Evolutionary conservation across 2,329 filamentous ascomycete species (phyloP).

Genomic region (Neopestalotiopsis rosae): DNA sequence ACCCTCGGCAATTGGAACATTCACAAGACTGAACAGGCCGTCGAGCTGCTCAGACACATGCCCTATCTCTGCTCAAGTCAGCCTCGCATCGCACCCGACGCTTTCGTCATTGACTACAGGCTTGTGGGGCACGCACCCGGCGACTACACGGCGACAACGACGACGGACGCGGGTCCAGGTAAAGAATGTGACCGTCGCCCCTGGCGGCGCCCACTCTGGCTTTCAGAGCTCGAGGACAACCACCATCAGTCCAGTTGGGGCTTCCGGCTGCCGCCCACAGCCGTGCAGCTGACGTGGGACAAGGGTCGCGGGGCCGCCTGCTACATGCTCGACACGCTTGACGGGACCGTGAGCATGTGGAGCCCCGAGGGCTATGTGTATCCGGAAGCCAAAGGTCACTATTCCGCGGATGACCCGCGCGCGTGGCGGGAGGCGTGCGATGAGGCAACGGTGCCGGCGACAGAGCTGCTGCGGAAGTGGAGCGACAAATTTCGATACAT

Average conservation of each 20-base stretch:
- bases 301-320: neutral
- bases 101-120: neutral
- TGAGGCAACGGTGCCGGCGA: neutral
- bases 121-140: neutral
- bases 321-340: neutral
- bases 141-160: neutral
- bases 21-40: neutral
- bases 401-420: neutral
- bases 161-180: neutral
- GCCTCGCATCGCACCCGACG: neutral
- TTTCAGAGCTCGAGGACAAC: no score
- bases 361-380: neutral
- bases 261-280: neutral
- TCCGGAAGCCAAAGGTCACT: neutral
- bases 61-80: neutral
- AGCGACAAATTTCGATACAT: neutral
- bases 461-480: neutral
- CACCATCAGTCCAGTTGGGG: neutral
- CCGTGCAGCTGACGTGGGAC: neutral
- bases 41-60: constrained; percentile 2
- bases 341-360: constrained; percentile 7
- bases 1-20: neutral
- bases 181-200: neutral
- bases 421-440: constrained; percentile 9
- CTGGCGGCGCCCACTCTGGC: neutral